These are phyloP conservation scores for Gracilariopsis chorda DNA, from an alignment of 23 red algal species.

Conservation along the genomic window DNA sequence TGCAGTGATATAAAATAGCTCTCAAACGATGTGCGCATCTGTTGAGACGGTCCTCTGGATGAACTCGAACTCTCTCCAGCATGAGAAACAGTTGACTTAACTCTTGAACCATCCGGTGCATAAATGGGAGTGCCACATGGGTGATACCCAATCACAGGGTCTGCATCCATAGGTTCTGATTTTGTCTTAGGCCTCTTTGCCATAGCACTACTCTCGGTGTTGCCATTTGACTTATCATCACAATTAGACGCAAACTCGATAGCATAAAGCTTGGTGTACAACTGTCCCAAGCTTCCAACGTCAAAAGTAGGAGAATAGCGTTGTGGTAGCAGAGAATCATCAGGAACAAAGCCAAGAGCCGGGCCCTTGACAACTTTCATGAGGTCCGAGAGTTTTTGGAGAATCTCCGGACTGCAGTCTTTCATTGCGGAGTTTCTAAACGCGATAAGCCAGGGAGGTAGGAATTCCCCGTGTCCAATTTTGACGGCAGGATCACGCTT, in stretches of 20 bases:
- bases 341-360: conserved; percentile 72
- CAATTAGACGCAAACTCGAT: conserved; percentile 61
- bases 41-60: neutral
- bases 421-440: conserved; percentile 52
- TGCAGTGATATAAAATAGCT: conserved; percentile 63
- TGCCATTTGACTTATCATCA: conserved; percentile 19
- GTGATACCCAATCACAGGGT: conserved; percentile 33
- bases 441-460: conserved; percentile 71
- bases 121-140: conserved; percentile 52
- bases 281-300: conserved; percentile 50
- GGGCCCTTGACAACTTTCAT: conserved; percentile 78
- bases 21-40: conserved; percentile 60
- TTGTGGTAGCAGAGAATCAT: conserved; percentile 57
- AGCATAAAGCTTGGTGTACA: conserved; percentile 76
- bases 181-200: conserved; percentile 64
- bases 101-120: neutral
- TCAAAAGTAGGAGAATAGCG: conserved; percentile 62
- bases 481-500: conserved; percentile 44
- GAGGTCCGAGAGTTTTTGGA: conserved; percentile 64
- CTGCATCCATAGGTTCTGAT: conserved; percentile 30
- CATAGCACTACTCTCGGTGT: neutral
- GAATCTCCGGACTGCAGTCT: conserved; percentile 29
- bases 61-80: conserved; percentile 29
- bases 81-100: neutral
- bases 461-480: conserved; percentile 58